Evolutionary conservation across 805 yeast genomes (phyloP).

Genomic region (Blastobotrys chiropterorum): DNA sequence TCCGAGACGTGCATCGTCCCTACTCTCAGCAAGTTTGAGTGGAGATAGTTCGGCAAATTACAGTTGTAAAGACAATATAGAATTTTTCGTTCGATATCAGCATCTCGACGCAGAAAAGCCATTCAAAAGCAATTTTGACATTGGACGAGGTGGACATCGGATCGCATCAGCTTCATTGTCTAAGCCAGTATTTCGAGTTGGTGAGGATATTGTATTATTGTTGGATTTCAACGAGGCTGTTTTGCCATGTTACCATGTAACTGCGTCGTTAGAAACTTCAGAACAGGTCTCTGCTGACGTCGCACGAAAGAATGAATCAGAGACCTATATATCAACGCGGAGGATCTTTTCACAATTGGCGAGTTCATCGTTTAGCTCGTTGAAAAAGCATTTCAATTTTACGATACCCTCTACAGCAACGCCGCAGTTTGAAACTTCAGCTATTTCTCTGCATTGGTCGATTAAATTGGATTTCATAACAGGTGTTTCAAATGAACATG

Average conservation of each 20-base stretch:
- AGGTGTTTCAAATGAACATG: not conserved
- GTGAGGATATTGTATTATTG: slow-evolving; percentile 40
- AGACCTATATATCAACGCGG: slow-evolving; percentile 14
- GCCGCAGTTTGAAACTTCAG: slow-evolving; percentile 30
- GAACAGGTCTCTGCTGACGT: slow-evolving; percentile 26
- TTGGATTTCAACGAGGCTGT: slow-evolving; percentile 32
- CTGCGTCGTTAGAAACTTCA: slow-evolving; percentile 34
- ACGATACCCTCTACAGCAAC: slow-evolving; percentile 32
- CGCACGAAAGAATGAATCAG: slow-evolving; percentile 1
- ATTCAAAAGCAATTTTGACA: slow-evolving; percentile 29
- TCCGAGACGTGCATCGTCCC: not conserved
- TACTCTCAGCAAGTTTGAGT: not conserved
- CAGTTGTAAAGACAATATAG: slow-evolving; percentile 16
- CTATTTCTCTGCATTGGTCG: slow-evolving; percentile 28
- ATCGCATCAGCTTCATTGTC: slow-evolving; percentile 35
- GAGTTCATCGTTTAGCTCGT: slow-evolving; percentile 19
- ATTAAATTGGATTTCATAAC: slow-evolving; percentile 29
- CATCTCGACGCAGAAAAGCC: slow-evolving; percentile 5
- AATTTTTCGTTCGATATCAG: slow-evolving; percentile 19
- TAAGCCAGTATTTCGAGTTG: slow-evolving; percentile 33
- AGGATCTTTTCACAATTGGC: slow-evolving; percentile 24
- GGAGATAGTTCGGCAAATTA: not conserved
- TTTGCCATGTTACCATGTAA: slow-evolving; percentile 33
- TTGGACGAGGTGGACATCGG: slow-evolving; percentile 37
- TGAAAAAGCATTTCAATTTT: slow-evolving; percentile 23